Conservation (phyloP, 306 rosid genomes). For the Benincasa hispida region DNA sequence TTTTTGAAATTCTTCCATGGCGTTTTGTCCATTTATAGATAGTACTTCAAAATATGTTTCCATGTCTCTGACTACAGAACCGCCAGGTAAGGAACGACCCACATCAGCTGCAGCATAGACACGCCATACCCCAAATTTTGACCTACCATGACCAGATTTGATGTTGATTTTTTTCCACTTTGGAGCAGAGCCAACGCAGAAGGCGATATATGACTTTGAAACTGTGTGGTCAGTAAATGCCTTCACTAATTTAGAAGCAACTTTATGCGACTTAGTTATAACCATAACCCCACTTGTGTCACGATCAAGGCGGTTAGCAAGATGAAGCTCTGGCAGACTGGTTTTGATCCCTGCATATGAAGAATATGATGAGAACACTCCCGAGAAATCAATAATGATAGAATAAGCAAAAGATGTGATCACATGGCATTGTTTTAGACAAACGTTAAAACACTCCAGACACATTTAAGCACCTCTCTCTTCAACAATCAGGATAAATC, state of each 20-base stretch:
- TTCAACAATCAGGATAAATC: not conserved
- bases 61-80: conserved; percentile 68
- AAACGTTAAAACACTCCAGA: not conserved
- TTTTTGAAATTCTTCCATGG: conserved; percentile 25
- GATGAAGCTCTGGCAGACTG: conserved; percentile 48
- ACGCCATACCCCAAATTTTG: conserved; percentile 79
- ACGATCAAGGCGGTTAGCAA: conserved; percentile 78
- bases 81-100: conserved; percentile 65
- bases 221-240: conserved; percentile 68
- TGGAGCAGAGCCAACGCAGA: conserved; percentile 43
- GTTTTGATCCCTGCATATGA: conserved; percentile 18
- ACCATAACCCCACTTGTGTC: conserved; percentile 80
- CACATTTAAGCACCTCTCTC: not conserved
- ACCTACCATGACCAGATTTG: conserved; percentile 82
- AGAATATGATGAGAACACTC: conserved; percentile 1
- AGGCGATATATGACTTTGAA: conserved; percentile 63
- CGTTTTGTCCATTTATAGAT: conserved; percentile 37
- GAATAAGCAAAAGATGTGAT: not conserved
- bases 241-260: conserved; percentile 70
- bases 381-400: not conserved
- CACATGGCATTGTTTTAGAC: not conserved
- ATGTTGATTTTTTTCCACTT: conserved; percentile 49
- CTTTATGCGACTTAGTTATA: conserved; percentile 67
- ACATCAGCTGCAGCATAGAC: conserved; percentile 70
- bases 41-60: conserved; percentile 68